Conservation (phyloP, 2,329 filamentous ascomycete species). For the Rhynchosporium secalis region DNA sequence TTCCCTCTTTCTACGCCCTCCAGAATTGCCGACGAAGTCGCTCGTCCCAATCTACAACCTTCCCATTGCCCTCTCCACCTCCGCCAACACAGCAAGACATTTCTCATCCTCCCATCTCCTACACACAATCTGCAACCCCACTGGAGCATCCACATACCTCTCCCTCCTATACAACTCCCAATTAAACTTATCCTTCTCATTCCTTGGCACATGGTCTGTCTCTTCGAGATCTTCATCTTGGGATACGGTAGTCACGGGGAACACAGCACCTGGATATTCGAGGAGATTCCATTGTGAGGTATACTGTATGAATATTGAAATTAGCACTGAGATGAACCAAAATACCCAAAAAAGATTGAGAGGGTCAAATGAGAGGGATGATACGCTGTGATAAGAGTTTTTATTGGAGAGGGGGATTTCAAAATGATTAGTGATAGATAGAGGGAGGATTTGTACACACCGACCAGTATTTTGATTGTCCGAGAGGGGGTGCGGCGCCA, state of each 20-base stretch:
- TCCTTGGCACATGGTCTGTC: conserved; percentile 30
- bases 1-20: too few relatives aligned
- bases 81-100: conserved; percentile 29
- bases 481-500: conserved; percentile 51
- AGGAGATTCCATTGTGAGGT: conserved; percentile 67
- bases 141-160: conserved; percentile 34
- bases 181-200: conserved; percentile 33
- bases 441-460: too few relatives aligned
- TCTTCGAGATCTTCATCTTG: conserved; percentile 24
- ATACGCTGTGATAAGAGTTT: too few relatives aligned
- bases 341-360: too few relatives aligned
- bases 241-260: conserved; percentile 50
- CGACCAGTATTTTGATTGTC: conserved; percentile 55
- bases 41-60: conserved; percentile 1
- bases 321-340: too few relatives aligned
- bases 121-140: conserved; percentile 43
- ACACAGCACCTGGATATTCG: conserved; percentile 61
- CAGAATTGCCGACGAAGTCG: too few relatives aligned
- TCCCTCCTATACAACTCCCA: conserved; percentile 36
- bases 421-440: too few relatives aligned
- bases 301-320: too few relatives aligned
- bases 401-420: too few relatives aligned
- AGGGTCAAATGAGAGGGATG: too few relatives aligned
- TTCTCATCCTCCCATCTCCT: conserved; percentile 42
- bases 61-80: conserved; percentile 20